Evolutionary conservation across 179 eudicot genomes (phyloP).

Genomic region (Patellifolia procumbens): DNA sequence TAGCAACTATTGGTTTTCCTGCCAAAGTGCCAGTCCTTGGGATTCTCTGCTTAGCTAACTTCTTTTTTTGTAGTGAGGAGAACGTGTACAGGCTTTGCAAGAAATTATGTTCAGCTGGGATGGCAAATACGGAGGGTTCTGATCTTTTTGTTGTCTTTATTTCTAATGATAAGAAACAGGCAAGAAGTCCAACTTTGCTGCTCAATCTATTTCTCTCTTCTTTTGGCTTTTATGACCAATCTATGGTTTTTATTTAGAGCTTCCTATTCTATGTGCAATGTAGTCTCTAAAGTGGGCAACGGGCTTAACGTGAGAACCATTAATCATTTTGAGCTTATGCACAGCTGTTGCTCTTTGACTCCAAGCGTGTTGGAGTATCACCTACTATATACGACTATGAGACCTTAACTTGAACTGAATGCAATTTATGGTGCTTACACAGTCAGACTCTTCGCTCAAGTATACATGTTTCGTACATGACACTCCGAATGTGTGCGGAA

Average conservation of each 20-base stretch:
- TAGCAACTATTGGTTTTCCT: background rate
- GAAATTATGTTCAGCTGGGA: constrained; percentile 52
- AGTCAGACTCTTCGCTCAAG: too few species aligned
- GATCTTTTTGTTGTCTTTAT: constrained; percentile 80
- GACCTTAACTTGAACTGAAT: background rate
- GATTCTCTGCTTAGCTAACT: constrained; percentile 5
- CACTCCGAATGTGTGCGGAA: background rate
- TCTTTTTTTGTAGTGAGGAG: constrained; percentile 64
- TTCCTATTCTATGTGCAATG: background rate
- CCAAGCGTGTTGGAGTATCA: background rate
- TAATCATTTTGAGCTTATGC: background rate
- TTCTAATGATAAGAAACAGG: constrained; percentile 91
- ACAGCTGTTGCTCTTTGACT: background rate
- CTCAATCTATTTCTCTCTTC: background rate
- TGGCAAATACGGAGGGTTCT: constrained; percentile 57
- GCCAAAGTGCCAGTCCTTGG: background rate
- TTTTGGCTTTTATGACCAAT: background rate
- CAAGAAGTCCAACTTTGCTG: constrained; percentile 33
- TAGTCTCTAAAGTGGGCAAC: background rate
- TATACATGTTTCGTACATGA: background rate
- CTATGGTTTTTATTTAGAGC: background rate
- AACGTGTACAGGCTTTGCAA: constrained; percentile 81
- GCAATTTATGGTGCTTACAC: background rate
- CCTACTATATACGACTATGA: background rate
- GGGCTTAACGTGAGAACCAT: background rate